Percentiles rank a stretch among this genome's conserved stretches.
These are phyloP conservation scores for Falciphora oryzae DNA, from an alignment of 2,329 filamentous ascomycete genomes.

Conservation along the genomic window DNA sequence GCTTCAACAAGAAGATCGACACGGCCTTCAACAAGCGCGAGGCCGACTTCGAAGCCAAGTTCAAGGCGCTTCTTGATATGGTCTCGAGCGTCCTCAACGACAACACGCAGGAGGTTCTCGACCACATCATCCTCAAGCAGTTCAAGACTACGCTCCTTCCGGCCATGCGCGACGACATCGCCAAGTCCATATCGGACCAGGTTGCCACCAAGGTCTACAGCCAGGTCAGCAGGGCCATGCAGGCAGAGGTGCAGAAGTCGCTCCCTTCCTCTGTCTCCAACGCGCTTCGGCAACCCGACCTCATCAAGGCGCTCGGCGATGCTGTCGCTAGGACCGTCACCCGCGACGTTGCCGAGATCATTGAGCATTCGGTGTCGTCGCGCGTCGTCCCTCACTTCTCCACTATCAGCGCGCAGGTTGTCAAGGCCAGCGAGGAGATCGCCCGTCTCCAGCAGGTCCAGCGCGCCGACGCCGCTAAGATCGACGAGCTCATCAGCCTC, in stretches of 20 bases:
- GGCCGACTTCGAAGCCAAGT: conserved; percentile 45
- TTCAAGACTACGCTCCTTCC: conserved; percentile 74
- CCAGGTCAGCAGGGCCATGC: conserved; percentile 59
- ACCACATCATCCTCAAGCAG: conserved; percentile 68
- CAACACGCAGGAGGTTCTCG: conserved; percentile 65
- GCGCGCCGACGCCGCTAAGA: conserved; percentile 54
- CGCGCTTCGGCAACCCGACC: conserved; percentile 62
- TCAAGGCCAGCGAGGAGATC: conserved; percentile 47
- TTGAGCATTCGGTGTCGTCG: conserved; percentile 54
- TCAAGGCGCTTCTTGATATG: conserved; percentile 49
- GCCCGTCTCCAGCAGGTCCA: conserved; percentile 45
- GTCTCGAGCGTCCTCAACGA: conserved; percentile 56
- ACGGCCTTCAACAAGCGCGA: conserved; percentile 56
- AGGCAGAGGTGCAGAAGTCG: conserved; percentile 65
- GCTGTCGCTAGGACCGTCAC: conserved; percentile 62
- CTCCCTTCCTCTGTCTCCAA: conserved; percentile 62
- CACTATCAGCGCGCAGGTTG: conserved; percentile 60
- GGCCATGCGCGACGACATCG: conserved; percentile 60
- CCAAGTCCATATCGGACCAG: conserved; percentile 64
- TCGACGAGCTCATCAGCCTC: conserved; percentile 64
- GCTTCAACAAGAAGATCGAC: conserved; percentile 36
- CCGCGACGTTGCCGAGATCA: conserved; percentile 62
- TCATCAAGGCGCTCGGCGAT: conserved; percentile 68
- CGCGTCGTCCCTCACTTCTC: conserved; percentile 63
- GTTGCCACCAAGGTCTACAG: conserved; percentile 63